Conservation (phyloP, 116 monocot genomes). For the Thalassia testudinum region DNA sequence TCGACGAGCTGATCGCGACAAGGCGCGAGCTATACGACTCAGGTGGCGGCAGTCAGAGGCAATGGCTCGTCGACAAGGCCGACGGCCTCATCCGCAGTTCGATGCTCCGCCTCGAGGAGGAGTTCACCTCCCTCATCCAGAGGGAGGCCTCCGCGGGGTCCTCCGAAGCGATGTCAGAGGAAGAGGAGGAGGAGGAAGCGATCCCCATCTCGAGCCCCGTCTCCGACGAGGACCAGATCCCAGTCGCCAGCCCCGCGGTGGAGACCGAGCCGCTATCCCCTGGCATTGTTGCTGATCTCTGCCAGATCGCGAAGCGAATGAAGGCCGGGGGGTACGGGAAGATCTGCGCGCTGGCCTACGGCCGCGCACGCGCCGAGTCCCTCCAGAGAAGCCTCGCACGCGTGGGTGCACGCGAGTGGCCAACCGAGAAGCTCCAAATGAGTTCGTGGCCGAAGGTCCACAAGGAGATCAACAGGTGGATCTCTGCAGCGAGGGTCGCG, state of each 20-base stretch:
- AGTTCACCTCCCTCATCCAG: slow-evolving; percentile 59
- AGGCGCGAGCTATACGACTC: slow-evolving; percentile 18
- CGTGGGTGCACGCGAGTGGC: slow-evolving; percentile 33
- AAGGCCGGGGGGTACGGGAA: slow-evolving; percentile 46
- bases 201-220: not conserved
- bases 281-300: slow-evolving; percentile 63
- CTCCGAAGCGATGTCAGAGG: too few species aligned
- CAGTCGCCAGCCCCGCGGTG: slow-evolving; percentile 49
- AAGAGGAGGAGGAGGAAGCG: not conserved
- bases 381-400: slow-evolving; percentile 70
- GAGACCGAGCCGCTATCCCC: slow-evolving; percentile 80
- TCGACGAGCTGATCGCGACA: slow-evolving; percentile 43
- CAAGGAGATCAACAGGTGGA: slow-evolving; percentile 61
- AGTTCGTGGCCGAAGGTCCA: slow-evolving; percentile 51
- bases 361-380: slow-evolving; percentile 37
- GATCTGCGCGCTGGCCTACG: slow-evolving; percentile 46
- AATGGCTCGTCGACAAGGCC: slow-evolving; percentile 21
- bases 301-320: slow-evolving; percentile 59
- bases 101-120: slow-evolving; percentile 65
- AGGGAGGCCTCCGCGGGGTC: slow-evolving; percentile 5
- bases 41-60: not conserved
- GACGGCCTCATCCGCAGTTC: slow-evolving; percentile 58
- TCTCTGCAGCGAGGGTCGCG: slow-evolving; percentile 36
- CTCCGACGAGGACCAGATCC: slow-evolving; percentile 23
- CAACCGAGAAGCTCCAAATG: slow-evolving; percentile 30